Conservation (phyloP, 208 protist species). For the Leishmania tropica region DNA sequence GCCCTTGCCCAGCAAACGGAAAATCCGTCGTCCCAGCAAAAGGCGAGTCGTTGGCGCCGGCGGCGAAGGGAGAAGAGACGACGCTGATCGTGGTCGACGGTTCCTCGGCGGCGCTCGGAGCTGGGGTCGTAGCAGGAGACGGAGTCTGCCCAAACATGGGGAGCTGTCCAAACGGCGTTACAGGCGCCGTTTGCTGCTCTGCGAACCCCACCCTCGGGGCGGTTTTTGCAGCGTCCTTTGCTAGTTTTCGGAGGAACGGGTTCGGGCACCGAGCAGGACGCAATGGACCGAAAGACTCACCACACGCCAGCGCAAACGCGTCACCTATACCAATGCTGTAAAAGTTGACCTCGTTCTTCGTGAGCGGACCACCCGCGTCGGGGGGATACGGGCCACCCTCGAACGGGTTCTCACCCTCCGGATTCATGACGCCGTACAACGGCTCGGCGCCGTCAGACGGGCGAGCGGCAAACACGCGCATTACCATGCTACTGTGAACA, state of each 20-base stretch:
- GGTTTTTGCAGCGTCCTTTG: constrained; percentile 17
- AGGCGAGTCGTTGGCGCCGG: constrained; percentile 24
- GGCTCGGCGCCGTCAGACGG: constrained; percentile 43
- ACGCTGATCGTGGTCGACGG: constrained; percentile 7
- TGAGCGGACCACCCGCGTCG: not conserved
- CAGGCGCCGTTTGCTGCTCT: constrained; percentile 49
- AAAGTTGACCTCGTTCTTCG: not conserved
- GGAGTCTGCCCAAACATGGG: constrained; percentile 73
- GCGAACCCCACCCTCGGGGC: constrained; percentile 17
- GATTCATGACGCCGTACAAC: constrained; percentile 48
- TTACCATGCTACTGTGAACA: constrained; percentile 90
- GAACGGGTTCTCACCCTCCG: constrained; percentile 66
- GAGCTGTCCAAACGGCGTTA: constrained; percentile 81
- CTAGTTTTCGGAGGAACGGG: constrained; percentile 36
- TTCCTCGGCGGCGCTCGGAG: not conserved
- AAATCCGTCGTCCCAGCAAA: constrained; percentile 40
- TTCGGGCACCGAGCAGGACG: constrained; percentile 48
- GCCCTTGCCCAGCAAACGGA: constrained; percentile 36
- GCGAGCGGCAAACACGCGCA: constrained; percentile 82
- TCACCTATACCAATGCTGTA: constrained; percentile 35
- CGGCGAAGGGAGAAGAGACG: constrained; percentile 69
- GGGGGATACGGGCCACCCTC: not conserved
- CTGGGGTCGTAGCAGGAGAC: constrained; percentile 19
- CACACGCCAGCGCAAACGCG: constrained; percentile 58
- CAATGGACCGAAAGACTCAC: constrained; percentile 47